These are phyloP conservation scores for Rhizoclosmatium sp. DNA, from an alignment of 192 early-diverging fungal species.

Conservation along the genomic window DNA sequence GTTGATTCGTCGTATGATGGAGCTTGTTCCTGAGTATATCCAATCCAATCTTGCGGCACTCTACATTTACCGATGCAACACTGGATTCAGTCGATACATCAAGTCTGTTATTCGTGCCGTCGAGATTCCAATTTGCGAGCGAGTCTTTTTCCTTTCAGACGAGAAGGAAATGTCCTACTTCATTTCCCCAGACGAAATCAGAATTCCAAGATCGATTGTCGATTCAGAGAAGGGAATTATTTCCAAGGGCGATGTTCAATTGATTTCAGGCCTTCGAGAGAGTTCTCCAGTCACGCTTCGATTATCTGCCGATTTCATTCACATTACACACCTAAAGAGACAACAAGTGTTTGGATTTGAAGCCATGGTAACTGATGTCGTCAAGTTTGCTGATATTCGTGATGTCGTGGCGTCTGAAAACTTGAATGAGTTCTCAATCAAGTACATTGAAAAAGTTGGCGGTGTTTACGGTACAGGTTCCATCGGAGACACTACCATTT, in stretches of 20 bases:
- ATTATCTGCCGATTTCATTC: constrained; percentile 82
- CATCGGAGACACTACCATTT: constrained; percentile 10
- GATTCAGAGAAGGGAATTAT: constrained; percentile 77
- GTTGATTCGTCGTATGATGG: constrained; percentile 77
- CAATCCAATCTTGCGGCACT: constrained; percentile 70
- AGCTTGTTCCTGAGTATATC: constrained; percentile 74
- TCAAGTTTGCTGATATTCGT: constrained; percentile 82
- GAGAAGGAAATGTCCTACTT: constrained; percentile 77
- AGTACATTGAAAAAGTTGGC: constrained; percentile 61
- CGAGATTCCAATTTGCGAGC: constrained; percentile 59
- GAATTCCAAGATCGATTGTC: constrained; percentile 70
- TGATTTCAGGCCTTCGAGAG: constrained; percentile 69
- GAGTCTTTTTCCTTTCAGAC: constrained; percentile 72
- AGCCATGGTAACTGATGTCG: constrained; percentile 85
- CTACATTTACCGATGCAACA: constrained; percentile 87
- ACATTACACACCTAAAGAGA: constrained; percentile 74
- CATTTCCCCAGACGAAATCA: constrained; percentile 75
- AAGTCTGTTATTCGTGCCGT: constrained; percentile 47
- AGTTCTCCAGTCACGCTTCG: constrained; percentile 81
- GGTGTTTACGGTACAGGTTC: constrained; percentile 19
- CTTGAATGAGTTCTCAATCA: constrained; percentile 79
- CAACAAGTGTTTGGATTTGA: constrained; percentile 80
- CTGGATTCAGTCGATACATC: constrained; percentile 63
- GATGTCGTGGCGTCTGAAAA: constrained; percentile 73
- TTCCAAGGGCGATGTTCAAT: constrained; percentile 45